Evolutionary conservation across 495 filamentous ascomycete species (phyloP), one percentile per base, ranked within the genome.

Genomic region (Penicillium cinerascens): DNA sequence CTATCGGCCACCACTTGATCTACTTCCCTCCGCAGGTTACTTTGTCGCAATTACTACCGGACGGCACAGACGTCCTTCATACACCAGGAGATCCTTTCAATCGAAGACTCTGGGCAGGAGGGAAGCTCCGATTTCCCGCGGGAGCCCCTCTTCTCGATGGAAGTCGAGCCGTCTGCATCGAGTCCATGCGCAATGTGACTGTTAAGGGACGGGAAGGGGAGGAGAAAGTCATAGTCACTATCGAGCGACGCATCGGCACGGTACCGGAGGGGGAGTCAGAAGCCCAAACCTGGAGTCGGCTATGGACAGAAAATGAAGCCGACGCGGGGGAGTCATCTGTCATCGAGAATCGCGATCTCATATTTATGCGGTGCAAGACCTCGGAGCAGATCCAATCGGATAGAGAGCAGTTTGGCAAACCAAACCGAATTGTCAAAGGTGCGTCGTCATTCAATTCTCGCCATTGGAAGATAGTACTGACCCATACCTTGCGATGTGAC

Each of bases 61-160:
- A 95, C 62, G 88, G 89, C 35, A 88, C 87, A 0, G 89, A 93
- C 59, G 72, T 72, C 4, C 71, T 82, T 8, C 87, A 91, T 53
- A 80, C 72, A 35, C 89, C 90, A 0, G 85, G 86, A 1, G 44
- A 47, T 1, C 83, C 85, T 3, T 92, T 84, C 51, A 75, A 73
- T 38, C 75, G 86, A 37, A 80, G 89, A n/a, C 78, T 95, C 66
- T 95, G 89, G 89, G 87, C 86, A 29, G 89, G 88, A 9, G 89
- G 88, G 1, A 69, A 68, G 36, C 56, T 70, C 27, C 66, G 54
- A 51, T 77, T 70, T 50, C 59, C 63, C 10, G 60, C 39, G 15
- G 39, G 36, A 35, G 45, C 44, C n/a, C 60, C 69, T 21, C 27
- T 55, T 8, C 62, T 88, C 8, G 72, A 85, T 56, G 80, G 76